Percentiles rank a stretch among this genome's conserved stretches.
Conservation (phyloP, 129 eudicot species). For the Flaveria linearis region DNA sequence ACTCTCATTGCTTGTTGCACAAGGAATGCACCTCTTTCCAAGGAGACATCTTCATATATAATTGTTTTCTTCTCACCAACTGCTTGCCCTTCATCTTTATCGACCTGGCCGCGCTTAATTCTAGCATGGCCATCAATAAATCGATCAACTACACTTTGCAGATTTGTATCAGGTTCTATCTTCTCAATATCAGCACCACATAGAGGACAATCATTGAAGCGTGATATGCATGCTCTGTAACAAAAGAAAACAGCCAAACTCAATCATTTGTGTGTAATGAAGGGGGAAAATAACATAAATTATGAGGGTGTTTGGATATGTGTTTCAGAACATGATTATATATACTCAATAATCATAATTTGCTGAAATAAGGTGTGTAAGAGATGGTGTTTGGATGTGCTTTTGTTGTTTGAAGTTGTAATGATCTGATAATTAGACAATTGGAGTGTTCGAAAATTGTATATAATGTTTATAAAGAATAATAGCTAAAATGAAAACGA, state of each 20-base stretch:
- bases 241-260: constrained; percentile 15
- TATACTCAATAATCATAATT: neutral
- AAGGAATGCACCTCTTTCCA: constrained; percentile 89
- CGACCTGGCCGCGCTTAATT: constrained; percentile 65
- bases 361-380: neutral
- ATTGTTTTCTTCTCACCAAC: constrained; percentile 64
- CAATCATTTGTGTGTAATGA: neutral
- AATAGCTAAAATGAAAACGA: neutral
- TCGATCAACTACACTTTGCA: constrained; percentile 85
- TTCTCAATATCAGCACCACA: constrained; percentile 97
- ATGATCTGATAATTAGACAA: neutral
- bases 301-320: neutral
- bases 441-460: neutral
- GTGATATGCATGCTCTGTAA: constrained; percentile 74
- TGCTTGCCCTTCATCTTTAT: constrained; percentile 50
- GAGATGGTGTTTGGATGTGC: neutral
- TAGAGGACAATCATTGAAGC: constrained; percentile 83
- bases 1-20: constrained; percentile 99
- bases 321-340: neutral
- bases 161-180: constrained; percentile 72
- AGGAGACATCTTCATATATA: constrained; percentile 86
- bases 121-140: constrained; percentile 97
- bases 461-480: neutral
- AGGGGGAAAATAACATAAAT: neutral
- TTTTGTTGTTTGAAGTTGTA: neutral